phyloP scores from a whole-genome alignment of 2,329 filamentous ascomycete genomes.

The Colletotrichum orchidophilum region DNA sequence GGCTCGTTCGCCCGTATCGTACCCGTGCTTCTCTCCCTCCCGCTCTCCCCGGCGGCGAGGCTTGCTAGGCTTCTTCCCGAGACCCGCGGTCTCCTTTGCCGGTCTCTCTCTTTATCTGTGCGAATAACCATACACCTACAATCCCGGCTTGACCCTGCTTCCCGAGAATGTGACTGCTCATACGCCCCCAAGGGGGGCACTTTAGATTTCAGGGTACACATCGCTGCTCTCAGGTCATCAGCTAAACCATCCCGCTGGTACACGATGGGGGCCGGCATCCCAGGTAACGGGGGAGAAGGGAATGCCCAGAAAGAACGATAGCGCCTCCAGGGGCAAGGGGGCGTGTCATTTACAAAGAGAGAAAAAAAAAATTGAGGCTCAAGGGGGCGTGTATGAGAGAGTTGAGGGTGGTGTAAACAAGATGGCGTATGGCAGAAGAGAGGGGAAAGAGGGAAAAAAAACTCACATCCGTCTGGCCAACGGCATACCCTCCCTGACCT shows the following conservation, averaged over 20 bases:
- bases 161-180: constrained; percentile 31
- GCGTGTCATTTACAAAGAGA: neutral
- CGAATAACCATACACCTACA: neutral
- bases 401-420: neutral
- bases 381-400: neutral
- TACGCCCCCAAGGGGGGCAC: neutral
- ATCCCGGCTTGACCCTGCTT: constrained; percentile 17
- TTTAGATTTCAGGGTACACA: constrained; percentile 32
- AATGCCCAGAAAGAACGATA: neutral
- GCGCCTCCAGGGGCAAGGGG: neutral
- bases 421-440: neutral
- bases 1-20: constrained; percentile 8
- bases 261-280: constrained; percentile 6
- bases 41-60: constrained; percentile 13
- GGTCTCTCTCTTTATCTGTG: neutral
- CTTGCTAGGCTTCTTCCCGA: constrained; percentile 13
- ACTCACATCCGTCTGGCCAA: constrained; percentile 62
- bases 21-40: constrained; percentile 1
- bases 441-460: neutral
- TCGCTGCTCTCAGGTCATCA: constrained; percentile 29
- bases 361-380: constrained; percentile 4
- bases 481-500: constrained; percentile 62
- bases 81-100: neutral
- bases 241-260: constrained; percentile 22
- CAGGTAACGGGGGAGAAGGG: neutral